These are phyloP conservation scores for Cenococcum geophilum DNA, from an alignment of 495 filamentous ascomycete genomes.

Conservation along the genomic window DNA sequence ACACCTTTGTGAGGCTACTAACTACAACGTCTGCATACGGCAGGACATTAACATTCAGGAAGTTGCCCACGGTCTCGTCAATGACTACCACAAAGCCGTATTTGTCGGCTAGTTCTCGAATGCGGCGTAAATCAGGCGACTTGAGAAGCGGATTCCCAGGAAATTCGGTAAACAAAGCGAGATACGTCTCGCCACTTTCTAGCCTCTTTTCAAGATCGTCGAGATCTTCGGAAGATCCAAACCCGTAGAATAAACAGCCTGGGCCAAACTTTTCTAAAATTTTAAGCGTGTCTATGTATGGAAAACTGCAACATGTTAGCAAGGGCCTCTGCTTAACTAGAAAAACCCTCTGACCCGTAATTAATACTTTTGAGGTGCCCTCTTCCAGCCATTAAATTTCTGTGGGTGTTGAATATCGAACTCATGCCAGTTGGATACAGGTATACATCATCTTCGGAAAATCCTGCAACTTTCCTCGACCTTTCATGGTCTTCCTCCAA, in stretches of 20 bases:
- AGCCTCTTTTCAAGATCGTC: slow-evolving; percentile 77
- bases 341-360: slow-evolving; percentile 47
- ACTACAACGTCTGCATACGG: slow-evolving; percentile 85
- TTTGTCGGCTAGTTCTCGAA: slow-evolving; percentile 68
- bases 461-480: slow-evolving; percentile 49
- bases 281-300: slow-evolving; percentile 94
- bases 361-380: slow-evolving; percentile 61
- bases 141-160: slow-evolving; percentile 86
- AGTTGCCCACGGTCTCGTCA: slow-evolving; percentile 95
- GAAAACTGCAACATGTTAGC: slow-evolving; percentile 53
- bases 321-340: neutral
- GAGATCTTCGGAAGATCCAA: slow-evolving; percentile 72
- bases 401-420: slow-evolving; percentile 84
- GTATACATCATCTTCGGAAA: slow-evolving; percentile 84
- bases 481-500: slow-evolving; percentile 35
- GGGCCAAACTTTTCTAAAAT: slow-evolving; percentile 91
- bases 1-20: slow-evolving; percentile 91
- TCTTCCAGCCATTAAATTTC: slow-evolving; percentile 56
- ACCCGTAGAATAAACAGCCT: slow-evolving; percentile 84
- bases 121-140: slow-evolving; percentile 75
- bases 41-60: slow-evolving; percentile 89
- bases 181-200: slow-evolving; percentile 64
- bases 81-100: slow-evolving; percentile 88
- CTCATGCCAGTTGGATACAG: slow-evolving; percentile 89
- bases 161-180: slow-evolving; percentile 89